Base-by-base conservation (phyloP, 306 rosid genomes). In the Pyrus pyrifolia region DNA sequence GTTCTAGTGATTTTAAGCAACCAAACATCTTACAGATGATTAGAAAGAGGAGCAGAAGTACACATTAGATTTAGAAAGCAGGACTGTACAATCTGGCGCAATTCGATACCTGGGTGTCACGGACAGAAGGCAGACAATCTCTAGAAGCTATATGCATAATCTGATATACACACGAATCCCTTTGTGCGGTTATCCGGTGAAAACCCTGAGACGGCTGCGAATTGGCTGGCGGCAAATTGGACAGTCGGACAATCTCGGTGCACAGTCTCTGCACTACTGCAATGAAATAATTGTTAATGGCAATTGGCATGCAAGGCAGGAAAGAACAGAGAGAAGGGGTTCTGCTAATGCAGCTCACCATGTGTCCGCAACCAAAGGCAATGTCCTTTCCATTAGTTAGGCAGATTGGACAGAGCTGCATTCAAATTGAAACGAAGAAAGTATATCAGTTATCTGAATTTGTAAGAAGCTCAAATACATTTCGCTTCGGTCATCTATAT, bases 361-460 rank as follows among this genome's bases (percentile, higher is more conserved):
- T 81, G 89, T 94, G 98, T 15, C 97, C 96, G 76, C 97, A 94
- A 42, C 85, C 87, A 74, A 94, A 94, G 6, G 98, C 98, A 81
- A 87, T 71, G 72, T 94, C 96, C 79, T 53, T 94, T 49, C 67
- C 80, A 72, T 90, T 87, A 59, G 96, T 89, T 70, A 94, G 77
- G 78, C 98, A 94, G 84, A 94, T 80, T 65, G 98, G 92, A 72
- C 98, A 93, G 11, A 11, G 89, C 97, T 93, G 70, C 81, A 74
- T 38, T 67, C 33, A 17, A 74, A 78, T 77, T 60, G 73, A 62
- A 76, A 18, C 22, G 64, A 19, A 72, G 52, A 79, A 44, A 66
- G 42, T 68, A 58, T 58, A 71, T 49, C 45, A 67, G 42, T 44
- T 63, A 71, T 61, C 18, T 58, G 21, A 72, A 67, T 23, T 59